These are phyloP conservation scores for Penicillium sp. DNA, from an alignment of 2,329 filamentous ascomycete species.

Conservation along the genomic window DNA sequence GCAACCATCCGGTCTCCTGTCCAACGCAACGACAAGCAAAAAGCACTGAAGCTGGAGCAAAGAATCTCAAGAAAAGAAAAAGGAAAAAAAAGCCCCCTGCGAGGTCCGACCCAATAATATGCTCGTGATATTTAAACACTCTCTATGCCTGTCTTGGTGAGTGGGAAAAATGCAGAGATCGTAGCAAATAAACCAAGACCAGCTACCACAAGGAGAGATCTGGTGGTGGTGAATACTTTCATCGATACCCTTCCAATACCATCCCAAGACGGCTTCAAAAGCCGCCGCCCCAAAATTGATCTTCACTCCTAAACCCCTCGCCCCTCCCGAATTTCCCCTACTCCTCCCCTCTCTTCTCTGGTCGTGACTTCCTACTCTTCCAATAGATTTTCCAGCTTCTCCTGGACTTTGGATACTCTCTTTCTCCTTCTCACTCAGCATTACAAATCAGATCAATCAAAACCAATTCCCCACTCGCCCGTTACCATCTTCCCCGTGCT, in stretches of 20 bases:
- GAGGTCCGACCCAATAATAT: neutral
- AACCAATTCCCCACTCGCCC: neutral
- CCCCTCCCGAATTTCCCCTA: slow-evolving; percentile 20
- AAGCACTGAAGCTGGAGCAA: slow-evolving; percentile 17
- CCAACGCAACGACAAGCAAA: slow-evolving; percentile 15
- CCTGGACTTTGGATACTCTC: neutral
- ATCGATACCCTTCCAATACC: neutral
- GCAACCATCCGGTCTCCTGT: slow-evolving; percentile 28
- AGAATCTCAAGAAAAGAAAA: slow-evolving; percentile 6
- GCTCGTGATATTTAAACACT: neutral
- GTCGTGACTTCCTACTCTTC: neutral
- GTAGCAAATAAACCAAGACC: neutral
- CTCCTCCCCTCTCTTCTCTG: neutral
- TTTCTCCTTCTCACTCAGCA: neutral
- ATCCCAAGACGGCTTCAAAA: slow-evolving; percentile 15
- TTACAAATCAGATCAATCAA: neutral
- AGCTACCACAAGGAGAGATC: neutral
- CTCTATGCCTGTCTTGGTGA: neutral
- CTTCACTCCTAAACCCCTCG: slow-evolving; percentile 28
- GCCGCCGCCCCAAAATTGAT: slow-evolving; percentile 30
- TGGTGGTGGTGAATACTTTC: neutral
- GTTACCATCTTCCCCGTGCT: neutral
- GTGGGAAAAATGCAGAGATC: neutral
- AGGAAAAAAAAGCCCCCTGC: neutral
- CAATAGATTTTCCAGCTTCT: neutral